Evolutionary conservation across 495 filamentous ascomycete genomes (phyloP).

Genomic region (Thermothielavioides terrestris): DNA sequence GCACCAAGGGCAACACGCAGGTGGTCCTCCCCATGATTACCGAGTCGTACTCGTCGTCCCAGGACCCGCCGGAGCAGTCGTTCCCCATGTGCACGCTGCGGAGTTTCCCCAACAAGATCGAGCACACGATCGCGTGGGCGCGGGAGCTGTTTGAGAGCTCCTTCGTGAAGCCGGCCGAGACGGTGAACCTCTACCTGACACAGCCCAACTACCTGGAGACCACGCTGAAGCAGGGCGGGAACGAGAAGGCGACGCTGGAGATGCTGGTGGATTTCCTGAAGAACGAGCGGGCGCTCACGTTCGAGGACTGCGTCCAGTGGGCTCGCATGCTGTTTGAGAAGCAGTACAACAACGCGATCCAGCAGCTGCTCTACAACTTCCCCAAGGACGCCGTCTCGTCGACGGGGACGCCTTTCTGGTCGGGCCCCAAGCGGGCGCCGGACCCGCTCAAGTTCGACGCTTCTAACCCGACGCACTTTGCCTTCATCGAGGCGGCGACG

Average conservation of each 20-base stretch:
- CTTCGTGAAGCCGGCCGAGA: conserved; percentile 88
- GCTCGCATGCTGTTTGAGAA: conserved; percentile 88
- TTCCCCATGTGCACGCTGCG: conserved; percentile 98
- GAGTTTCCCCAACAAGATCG: conserved; percentile 97
- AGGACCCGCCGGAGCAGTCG: conserved; percentile 95
- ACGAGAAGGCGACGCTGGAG: conserved; percentile 92
- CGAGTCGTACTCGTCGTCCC: conserved; percentile 97
- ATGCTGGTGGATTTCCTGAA: conserved; percentile 86
- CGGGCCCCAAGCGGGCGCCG: conserved; percentile 94
- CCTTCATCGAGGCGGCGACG: conserved; percentile 78
- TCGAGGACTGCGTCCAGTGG: conserved; percentile 95
- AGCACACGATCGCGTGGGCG: conserved; percentile 98
- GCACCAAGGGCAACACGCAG: conserved; percentile 97
- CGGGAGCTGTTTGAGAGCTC: conserved; percentile 89
- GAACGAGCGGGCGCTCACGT: conserved; percentile 81
- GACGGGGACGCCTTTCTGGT: conserved; percentile 91
- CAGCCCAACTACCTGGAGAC: conserved; percentile 86
- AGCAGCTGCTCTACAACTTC: conserved; percentile 96
- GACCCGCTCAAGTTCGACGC: conserved; percentile 83
- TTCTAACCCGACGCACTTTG: conserved; percentile 72
- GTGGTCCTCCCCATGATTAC: conserved; percentile 85
- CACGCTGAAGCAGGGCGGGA: conserved; percentile 87
- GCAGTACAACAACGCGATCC: conserved; percentile 95
- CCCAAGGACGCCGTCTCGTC: conserved; percentile 87
- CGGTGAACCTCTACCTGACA: conserved; percentile 88